Conservation (phyloP, 768 basidiomycete genomes). For the Macrolepiota albuminosa region DNA sequence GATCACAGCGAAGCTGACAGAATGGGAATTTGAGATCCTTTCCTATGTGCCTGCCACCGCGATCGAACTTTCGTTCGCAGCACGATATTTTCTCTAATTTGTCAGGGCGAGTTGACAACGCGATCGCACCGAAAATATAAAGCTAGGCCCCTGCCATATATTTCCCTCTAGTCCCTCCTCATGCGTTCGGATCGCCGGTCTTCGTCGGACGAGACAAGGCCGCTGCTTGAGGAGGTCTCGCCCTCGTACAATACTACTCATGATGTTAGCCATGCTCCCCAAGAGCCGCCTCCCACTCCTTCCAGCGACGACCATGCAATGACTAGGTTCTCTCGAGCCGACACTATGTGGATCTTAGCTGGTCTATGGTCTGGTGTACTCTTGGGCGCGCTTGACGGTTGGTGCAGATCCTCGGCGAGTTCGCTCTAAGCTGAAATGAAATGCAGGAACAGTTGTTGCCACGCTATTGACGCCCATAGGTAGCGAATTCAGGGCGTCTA, state of each 20-base stretch:
- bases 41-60: slow-evolving; percentile 24
- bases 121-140: slow-evolving; percentile 23
- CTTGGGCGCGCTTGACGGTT: slow-evolving; percentile 82
- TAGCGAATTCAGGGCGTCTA: slow-evolving; percentile 75
- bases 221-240: slow-evolving; percentile 49
- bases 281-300: slow-evolving; percentile 18
- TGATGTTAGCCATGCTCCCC: slow-evolving; percentile 29
- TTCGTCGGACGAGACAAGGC: slow-evolving; percentile 47
- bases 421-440: slow-evolving; percentile 7
- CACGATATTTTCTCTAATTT: slow-evolving; percentile 26
- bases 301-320: slow-evolving; percentile 25
- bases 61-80: slow-evolving; percentile 18
- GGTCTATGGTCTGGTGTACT: slow-evolving; percentile 83
- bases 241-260: slow-evolving; percentile 44
- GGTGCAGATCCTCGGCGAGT: slow-evolving; percentile 17
- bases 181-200: slow-evolving; percentile 42
- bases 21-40: slow-evolving; percentile 29
- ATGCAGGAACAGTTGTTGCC: slow-evolving; percentile 77
- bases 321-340: slow-evolving; percentile 45
- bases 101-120: slow-evolving; percentile 29
- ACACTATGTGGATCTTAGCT: slow-evolving; percentile 66
- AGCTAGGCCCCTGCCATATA: slow-evolving; percentile 14
- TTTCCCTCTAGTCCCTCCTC: slow-evolving; percentile 26
- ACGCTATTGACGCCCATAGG: slow-evolving; percentile 83
- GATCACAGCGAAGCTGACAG: background rate